These are phyloP conservation scores for Podospora anserina DNA, from an alignment of 495 filamentous ascomycete genomes.

Conservation along the genomic window DNA sequence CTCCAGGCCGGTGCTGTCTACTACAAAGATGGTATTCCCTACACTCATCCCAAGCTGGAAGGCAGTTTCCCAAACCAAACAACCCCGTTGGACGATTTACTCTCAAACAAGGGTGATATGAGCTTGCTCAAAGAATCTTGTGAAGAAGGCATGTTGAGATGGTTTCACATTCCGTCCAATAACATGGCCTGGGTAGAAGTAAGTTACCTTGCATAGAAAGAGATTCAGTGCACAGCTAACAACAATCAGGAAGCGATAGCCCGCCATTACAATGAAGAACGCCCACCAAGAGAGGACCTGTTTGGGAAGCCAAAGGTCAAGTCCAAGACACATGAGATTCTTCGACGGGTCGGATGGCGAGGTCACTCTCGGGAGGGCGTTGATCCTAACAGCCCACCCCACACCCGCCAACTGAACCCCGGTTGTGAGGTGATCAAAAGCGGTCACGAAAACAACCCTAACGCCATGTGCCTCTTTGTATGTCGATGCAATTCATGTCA, in stretches of 20 bases:
- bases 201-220: background rate
- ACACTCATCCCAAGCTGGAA: slow-evolving; percentile 10
- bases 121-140: slow-evolving; percentile 13
- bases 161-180: slow-evolving; percentile 19
- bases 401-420: slow-evolving; percentile 14
- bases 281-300: slow-evolving; percentile 15
- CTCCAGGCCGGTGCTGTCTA: slow-evolving; percentile 17
- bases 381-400: slow-evolving; percentile 14
- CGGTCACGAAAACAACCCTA: background rate
- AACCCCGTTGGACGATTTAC: slow-evolving; percentile 15
- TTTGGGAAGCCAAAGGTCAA: slow-evolving; percentile 15
- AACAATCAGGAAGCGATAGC: slow-evolving; percentile 14
- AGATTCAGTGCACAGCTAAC: background rate
- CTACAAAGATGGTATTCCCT: slow-evolving; percentile 15
- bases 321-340: slow-evolving; percentile 18
- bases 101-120: slow-evolving; percentile 12
- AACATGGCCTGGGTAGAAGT: slow-evolving; percentile 18
- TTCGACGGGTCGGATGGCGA: slow-evolving; percentile 18
- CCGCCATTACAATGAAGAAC: slow-evolving; percentile 19
- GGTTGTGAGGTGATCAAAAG: slow-evolving; percentile 16
- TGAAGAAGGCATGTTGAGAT: slow-evolving; percentile 17
- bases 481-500: background rate
- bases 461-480: slow-evolving; percentile 17
- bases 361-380: slow-evolving; percentile 15
- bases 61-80: slow-evolving; percentile 20